Percentiles rank a stretch among this genome's conserved stretches.
Evolutionary conservation across 495 filamentous ascomycete species (phyloP).

Genomic region (Aspergillus conjunctus): DNA sequence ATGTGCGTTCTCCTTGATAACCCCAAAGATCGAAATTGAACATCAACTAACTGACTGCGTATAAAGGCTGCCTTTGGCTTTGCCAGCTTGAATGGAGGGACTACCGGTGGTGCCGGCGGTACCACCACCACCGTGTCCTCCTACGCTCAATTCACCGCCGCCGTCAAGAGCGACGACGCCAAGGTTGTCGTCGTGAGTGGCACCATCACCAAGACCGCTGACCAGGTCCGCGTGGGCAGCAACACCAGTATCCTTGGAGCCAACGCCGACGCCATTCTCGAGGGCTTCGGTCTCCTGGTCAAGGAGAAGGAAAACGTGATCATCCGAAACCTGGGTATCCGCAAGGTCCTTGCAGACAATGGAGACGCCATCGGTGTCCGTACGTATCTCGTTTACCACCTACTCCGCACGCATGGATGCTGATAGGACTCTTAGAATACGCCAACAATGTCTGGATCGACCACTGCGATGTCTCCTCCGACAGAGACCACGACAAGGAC

Average conservation of each 20-base stretch:
- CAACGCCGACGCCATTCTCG: slow-evolving; percentile 31
- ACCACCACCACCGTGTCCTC: slow-evolving; percentile 60
- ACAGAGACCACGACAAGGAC: slow-evolving; percentile 60
- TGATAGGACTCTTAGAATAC: too few relatives aligned
- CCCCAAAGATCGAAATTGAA: neutral
- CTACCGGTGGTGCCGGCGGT: slow-evolving; percentile 62
- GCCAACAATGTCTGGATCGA: slow-evolving; percentile 69
- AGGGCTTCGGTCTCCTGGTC: slow-evolving; percentile 44
- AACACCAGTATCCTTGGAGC: slow-evolving; percentile 59
- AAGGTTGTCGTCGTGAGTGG: slow-evolving; percentile 54
- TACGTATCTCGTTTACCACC: slow-evolving; percentile 27
- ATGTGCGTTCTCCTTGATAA: slow-evolving; percentile 25
- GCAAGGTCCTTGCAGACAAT: slow-evolving; percentile 58
- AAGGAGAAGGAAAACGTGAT: slow-evolving; percentile 60
- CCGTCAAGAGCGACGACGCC: slow-evolving; percentile 45
- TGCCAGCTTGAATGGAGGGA: slow-evolving; percentile 53
- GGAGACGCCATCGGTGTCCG: slow-evolving; percentile 63
- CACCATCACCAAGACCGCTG: slow-evolving; percentile 43
- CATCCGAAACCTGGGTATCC: slow-evolving; percentile 62
- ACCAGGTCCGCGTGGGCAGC: slow-evolving; percentile 50
- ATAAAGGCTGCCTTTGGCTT: slow-evolving; percentile 37
- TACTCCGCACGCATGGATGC: too few relatives aligned
- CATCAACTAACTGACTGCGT: neutral
- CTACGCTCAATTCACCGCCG: slow-evolving; percentile 53
- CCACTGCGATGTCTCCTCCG: slow-evolving; percentile 65